Evolutionary conservation across 2,329 filamentous ascomycete genomes (phyloP).

Genomic region (Tolypocladium capitatum): DNA sequence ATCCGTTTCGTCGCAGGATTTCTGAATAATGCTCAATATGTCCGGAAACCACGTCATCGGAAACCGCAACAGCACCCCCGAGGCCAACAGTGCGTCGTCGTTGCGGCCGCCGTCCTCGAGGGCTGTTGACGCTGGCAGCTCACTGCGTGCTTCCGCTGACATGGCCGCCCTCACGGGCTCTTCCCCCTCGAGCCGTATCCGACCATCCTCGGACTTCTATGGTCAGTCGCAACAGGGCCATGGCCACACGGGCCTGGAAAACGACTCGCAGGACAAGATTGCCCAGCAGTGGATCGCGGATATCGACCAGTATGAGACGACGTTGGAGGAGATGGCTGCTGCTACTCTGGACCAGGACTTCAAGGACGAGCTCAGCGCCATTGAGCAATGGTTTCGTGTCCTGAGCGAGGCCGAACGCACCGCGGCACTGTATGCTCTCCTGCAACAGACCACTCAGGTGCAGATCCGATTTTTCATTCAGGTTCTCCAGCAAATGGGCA

Average conservation of each 20-base stretch:
- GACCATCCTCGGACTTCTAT: slow-evolving; percentile 91
- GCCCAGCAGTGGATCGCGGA: slow-evolving; percentile 98
- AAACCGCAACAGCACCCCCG: slow-evolving; percentile 95
- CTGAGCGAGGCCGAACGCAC: slow-evolving; percentile 94
- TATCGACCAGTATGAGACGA: slow-evolving; percentile 98
- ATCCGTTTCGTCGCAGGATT: slow-evolving; percentile 3
- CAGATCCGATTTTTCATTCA: slow-evolving; percentile 99
- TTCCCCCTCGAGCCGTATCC: slow-evolving; percentile 63
- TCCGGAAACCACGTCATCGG: slow-evolving; percentile 57
- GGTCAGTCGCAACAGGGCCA: slow-evolving; percentile 60
- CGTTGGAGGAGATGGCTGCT: slow-evolving; percentile 95
- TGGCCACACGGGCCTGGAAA: slow-evolving; percentile 54
- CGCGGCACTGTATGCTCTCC: slow-evolving; percentile 82
- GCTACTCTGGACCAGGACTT: slow-evolving; percentile 98
- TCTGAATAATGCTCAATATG: slow-evolving; percentile 41
- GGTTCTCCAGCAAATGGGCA: slow-evolving; percentile 96
- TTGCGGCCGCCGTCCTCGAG: slow-evolving; percentile 74
- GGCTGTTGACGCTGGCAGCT: slow-evolving; percentile 63
- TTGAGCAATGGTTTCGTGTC: slow-evolving; percentile 98
- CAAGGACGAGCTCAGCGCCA: slow-evolving; percentile 96
- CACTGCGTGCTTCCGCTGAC: slow-evolving; percentile 88
- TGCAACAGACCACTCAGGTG: slow-evolving; percentile 97
- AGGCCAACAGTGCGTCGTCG: slow-evolving; percentile 68
- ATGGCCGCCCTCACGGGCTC: slow-evolving; percentile 69
- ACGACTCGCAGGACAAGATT: slow-evolving; percentile 79